A percentile compares a stretch with the other conserved stretches of the same genome.
Conservation (phyloP, 192 early-diverging fungal genomes). For the Coemansia sp. region DNA sequence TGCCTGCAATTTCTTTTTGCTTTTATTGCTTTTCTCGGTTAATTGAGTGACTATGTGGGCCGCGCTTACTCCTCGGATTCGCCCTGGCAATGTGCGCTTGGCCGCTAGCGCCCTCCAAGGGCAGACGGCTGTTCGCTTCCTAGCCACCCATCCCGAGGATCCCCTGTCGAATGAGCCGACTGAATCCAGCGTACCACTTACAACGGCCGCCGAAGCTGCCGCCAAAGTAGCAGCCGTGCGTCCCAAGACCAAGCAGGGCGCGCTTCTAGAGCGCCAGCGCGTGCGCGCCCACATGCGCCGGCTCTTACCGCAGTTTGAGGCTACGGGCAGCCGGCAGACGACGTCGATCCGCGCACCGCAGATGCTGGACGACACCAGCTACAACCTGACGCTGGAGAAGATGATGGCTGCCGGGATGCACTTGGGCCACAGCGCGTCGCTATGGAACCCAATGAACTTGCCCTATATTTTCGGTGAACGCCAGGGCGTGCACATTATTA, state of each 20-base stretch:
- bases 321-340: constrained; percentile 13
- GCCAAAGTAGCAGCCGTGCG: background rate
- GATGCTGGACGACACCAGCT: constrained; percentile 12
- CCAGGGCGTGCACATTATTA: constrained; percentile 90
- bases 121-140: background rate
- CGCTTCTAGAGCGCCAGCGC: constrained; percentile 2
- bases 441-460: constrained; percentile 81
- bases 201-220: background rate
- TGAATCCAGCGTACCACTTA: background rate
- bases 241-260: constrained; percentile 1
- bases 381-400: constrained; percentile 64
- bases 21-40: background rate
- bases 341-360: background rate
- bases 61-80: constrained; percentile 5
- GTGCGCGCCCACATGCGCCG: constrained; percentile 17
- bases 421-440: constrained; percentile 78
- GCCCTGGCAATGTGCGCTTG: background rate
- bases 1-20: background rate
- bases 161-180: background rate
- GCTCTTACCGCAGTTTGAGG: constrained; percentile 15
- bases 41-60: background rate
- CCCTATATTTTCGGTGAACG: constrained; percentile 91
- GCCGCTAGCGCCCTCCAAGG: background rate
- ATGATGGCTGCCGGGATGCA: constrained; percentile 86
- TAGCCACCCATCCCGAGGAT: constrained; percentile 6